Base-by-base conservation (phyloP, 257 asterid genomes). In the Eustoma russellianum region DNA sequence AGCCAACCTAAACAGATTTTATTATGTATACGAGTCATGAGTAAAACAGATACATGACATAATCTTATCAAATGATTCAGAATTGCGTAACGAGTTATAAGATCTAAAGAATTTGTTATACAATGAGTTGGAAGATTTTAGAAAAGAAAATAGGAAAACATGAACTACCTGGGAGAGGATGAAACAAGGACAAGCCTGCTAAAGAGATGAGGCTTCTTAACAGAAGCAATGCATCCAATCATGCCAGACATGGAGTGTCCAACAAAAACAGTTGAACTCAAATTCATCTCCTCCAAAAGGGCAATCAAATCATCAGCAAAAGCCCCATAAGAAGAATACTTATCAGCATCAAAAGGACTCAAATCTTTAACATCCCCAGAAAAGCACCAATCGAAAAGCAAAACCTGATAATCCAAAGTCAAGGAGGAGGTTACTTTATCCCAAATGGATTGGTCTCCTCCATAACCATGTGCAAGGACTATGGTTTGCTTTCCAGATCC, bases 171-270 rank as follows among this genome's bases (percentile, higher is more conserved):
- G 33, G 98, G 98, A 66, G 94, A 74, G 66, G 96, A 53, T 12
- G 78, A 74, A 65, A 86, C 85, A 5, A 86, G 77, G 5, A 90
- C 28, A n/a, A 90, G 88, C n/a, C 70, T 70, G 7, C 44, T 56
- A 65, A 90, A 86, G 52, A 90, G 90, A 41, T 73, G 64, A 2
- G 96, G 97, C 56, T 88, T 75, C 60, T 81, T 83, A 0, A 83
- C 50, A 0, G 94, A 83, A 51, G 98, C 94, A 61, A 86, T 73
- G 67, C 94, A 86, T 17, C 98, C 98, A 38, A 90, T 76, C 75
- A 83, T 81, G 33, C 88, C 90, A 28, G 98, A 81, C 96, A 86
- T 86, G 62, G 98, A 90, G 69, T 90, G 98, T 9, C 98, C 98
- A 49, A 86, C 86, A 45, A 77, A 83, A 7, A 81, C 76, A 2